Percentiles rank a stretch among this genome's conserved stretches.
These are phyloP conservation scores for Cordia subcordata DNA, from an alignment of 257 asterid genomes.

Conservation along the genomic window DNA sequence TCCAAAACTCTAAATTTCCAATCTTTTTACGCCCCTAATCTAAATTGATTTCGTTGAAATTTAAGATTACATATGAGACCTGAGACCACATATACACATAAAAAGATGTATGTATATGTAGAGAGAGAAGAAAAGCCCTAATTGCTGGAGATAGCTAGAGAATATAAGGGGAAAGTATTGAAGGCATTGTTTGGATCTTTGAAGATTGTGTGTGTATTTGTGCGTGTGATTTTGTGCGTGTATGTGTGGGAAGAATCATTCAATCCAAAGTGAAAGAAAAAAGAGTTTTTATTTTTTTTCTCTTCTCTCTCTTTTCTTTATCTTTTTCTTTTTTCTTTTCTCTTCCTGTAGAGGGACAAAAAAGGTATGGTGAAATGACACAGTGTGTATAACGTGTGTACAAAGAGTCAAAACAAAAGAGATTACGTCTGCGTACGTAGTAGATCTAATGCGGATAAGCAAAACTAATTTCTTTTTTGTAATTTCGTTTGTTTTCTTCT, in stretches of 20 bases:
- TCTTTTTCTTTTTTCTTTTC: too few relatives aligned
- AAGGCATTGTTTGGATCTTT: slow-evolving; percentile 20
- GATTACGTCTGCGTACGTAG: slow-evolving; percentile 33
- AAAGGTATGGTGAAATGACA: too few relatives aligned
- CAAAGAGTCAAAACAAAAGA: not conserved
- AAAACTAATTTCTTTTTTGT: slow-evolving; percentile 12
- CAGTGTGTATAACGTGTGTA: too few relatives aligned
- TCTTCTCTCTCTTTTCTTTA: too few relatives aligned
- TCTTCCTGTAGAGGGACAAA: too few relatives aligned
- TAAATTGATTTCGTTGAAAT: too few relatives aligned
- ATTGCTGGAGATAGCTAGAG: not conserved
- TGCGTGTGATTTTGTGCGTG: slow-evolving; percentile 6
- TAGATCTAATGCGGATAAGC: slow-evolving; percentile 1
- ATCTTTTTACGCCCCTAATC: not conserved
- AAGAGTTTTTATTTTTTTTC: too few relatives aligned
- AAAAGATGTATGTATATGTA: not conserved
- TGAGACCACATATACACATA: too few relatives aligned
- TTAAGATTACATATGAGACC: too few relatives aligned
- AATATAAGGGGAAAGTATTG: slow-evolving; percentile 3
- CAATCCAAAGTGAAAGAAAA: slow-evolving; percentile 1
- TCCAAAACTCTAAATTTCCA: slow-evolving; percentile 14
- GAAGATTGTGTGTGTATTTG: slow-evolving; percentile 8
- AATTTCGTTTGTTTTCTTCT: not conserved
- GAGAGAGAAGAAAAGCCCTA: not conserved
- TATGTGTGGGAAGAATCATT: slow-evolving; percentile 3